A percentile compares a stretch with the other conserved stretches of the same genome.
Evolutionary conservation across 192 early-diverging fungal genomes (phyloP).

Genomic region (Coemansia sp.): DNA sequence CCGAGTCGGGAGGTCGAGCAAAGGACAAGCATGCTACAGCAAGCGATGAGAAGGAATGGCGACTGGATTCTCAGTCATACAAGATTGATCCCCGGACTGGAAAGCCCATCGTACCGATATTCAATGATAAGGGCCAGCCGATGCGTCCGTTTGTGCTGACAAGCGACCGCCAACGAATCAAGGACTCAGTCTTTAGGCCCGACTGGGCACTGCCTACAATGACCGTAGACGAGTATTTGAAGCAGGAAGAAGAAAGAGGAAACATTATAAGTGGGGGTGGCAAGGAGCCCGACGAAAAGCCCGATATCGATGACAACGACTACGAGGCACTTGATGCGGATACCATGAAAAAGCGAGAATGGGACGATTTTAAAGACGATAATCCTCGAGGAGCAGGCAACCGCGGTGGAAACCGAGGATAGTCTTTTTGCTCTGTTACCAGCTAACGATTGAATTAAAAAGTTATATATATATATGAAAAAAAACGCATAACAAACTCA

Average conservation of each 20-base stretch:
- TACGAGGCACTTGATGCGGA: slow-evolving; percentile 81
- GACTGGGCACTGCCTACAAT: slow-evolving; percentile 91
- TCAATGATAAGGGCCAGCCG: slow-evolving; percentile 51
- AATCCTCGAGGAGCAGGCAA: slow-evolving; percentile 76
- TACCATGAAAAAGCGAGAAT: slow-evolving; percentile 78
- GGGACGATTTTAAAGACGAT: slow-evolving; percentile 88
- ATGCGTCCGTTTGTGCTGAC: slow-evolving; percentile 89
- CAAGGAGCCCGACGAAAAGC: slow-evolving; percentile 68
- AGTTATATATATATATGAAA: too few relatives aligned
- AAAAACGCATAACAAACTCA: too few relatives aligned
- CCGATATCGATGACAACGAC: slow-evolving; percentile 71
- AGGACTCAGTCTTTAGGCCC: slow-evolving; percentile 80
- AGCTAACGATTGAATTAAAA: neutral
- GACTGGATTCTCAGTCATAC: slow-evolving; percentile 57
- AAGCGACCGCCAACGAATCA: slow-evolving; percentile 68
- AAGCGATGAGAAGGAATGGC: slow-evolving; percentile 22
- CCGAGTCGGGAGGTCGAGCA: slow-evolving; percentile 7
- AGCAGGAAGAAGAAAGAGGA: slow-evolving; percentile 82
- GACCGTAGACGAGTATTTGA: slow-evolving; percentile 92
- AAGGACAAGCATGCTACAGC: slow-evolving; percentile 2
- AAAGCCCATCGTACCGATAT: slow-evolving; percentile 13
- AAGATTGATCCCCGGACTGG: slow-evolving; percentile 22
- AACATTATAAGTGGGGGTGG: slow-evolving; percentile 88
- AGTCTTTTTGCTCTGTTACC: neutral
- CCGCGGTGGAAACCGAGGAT: slow-evolving; percentile 50